These are phyloP conservation scores for Citrus inodora DNA, from an alignment of 345 rosid genomes.

Conservation along the genomic window DNA sequence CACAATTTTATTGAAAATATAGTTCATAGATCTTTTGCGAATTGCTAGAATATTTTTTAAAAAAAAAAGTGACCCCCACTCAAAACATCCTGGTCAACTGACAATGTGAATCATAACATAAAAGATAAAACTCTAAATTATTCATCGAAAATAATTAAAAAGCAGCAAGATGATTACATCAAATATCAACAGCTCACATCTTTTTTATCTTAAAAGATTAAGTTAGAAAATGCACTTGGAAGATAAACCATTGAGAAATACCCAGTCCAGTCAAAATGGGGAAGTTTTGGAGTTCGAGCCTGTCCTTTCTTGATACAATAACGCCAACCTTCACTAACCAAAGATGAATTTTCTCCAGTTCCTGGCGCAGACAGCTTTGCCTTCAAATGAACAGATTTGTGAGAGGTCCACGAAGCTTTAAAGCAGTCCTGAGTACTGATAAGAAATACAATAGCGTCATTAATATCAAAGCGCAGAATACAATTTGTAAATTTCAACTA, in stretches of 20 bases:
- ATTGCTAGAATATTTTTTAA: neutral
- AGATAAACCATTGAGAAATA: constrained; percentile 25
- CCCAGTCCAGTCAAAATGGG: constrained; percentile 96
- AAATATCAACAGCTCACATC: neutral
- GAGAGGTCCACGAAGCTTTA: constrained; percentile 90
- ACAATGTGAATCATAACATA: neutral
- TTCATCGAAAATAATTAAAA: too few species aligned
- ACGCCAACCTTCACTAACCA: constrained; percentile 60
- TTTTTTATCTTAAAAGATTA: neutral
- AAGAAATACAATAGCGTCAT: neutral
- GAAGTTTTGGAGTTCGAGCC: constrained; percentile 57
- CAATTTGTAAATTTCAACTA: neutral
- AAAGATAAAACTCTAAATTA: neutral
- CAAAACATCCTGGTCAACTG: neutral
- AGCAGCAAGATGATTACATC: neutral
- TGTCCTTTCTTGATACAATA: constrained; percentile 79
- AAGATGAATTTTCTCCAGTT: constrained; percentile 38
- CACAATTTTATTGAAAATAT: neutral
- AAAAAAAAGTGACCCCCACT: neutral
- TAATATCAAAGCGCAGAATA: neutral
- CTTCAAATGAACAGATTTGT: constrained; percentile 78
- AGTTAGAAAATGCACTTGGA: neutral
- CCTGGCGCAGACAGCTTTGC: constrained; percentile 54
- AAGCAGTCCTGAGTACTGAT: constrained; percentile 92
- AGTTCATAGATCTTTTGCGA: neutral